These are phyloP conservation scores for Gloeopeniophorella convolvens DNA, from an alignment of 768 basidiomycete species.

Conservation along the genomic window DNA sequence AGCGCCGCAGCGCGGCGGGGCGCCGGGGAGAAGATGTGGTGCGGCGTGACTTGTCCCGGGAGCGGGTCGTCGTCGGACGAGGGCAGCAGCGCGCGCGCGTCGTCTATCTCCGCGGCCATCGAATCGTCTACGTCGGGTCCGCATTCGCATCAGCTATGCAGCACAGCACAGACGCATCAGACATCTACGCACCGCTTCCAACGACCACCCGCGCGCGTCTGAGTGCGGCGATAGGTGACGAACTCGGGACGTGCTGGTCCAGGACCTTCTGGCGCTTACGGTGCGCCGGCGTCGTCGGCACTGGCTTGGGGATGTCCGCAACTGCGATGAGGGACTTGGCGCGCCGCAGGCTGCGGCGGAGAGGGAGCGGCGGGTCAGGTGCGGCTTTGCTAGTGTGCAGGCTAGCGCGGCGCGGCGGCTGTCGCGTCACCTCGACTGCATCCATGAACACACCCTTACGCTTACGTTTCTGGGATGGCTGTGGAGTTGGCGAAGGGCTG, in stretches of 20 bases:
- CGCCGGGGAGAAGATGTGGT: constrained; percentile 57
- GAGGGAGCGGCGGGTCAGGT: constrained; percentile 4
- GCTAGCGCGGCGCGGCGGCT: constrained; percentile 28
- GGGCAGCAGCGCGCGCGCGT: neutral
- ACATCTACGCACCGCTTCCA: constrained; percentile 31
- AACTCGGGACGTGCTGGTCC: neutral
- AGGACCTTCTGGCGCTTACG: constrained; percentile 8
- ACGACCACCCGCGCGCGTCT: constrained; percentile 21
- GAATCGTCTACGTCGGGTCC: constrained; percentile 39
- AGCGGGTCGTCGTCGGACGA: constrained; percentile 64
- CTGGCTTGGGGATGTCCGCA: neutral
- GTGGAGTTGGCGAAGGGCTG: constrained; percentile 9
- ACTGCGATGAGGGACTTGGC: constrained; percentile 6
- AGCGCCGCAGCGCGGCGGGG: too few species aligned
- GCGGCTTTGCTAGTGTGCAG: neutral
- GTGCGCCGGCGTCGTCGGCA: neutral
- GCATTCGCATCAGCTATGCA: neutral
- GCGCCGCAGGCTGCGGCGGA: constrained; percentile 17
- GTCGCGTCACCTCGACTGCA: constrained; percentile 44
- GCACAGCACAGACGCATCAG: neutral
- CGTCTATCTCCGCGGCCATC: constrained; percentile 30
- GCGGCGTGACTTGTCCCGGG: constrained; percentile 63
- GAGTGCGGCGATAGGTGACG: constrained; percentile 24
- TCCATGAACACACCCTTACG: constrained; percentile 47
- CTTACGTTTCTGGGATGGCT: constrained; percentile 27